Evolutionary conservation across 1,284 basidiomycete species (phyloP), one percentile per base, ranked within the genome.

Genomic region (Pascua sp.): DNA sequence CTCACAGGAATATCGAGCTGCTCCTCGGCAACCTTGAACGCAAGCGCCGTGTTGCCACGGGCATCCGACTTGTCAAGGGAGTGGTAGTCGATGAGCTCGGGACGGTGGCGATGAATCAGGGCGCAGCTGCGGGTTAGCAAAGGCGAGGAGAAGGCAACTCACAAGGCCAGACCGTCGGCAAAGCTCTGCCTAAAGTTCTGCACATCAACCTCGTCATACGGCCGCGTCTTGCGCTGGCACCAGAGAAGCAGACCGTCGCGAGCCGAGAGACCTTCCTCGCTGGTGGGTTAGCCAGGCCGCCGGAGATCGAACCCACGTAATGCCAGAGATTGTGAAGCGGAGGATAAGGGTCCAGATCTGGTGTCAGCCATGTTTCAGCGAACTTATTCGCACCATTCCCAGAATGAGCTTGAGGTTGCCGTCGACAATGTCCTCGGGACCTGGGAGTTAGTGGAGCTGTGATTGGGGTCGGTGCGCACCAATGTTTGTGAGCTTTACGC

Each of bases 331-430:
- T 24, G 94, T 96, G 77, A 98, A 98, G 4, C 93, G 87, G 39
- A 96, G 83, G 71, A 98, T 95, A 42, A 98, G 83, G 0, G 92
- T 96, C 95, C 95, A 98, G 67, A 98, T 98, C 75, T 77, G 64
- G 11, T 15, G 47, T 59, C 49, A 66, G 56, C 18, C 10, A n/a
- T 11, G 37, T 15, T 41, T 3, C 44, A 9, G 4, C 1, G 3
- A 8, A 7, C 8, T 15, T 9, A 1, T 18, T 56, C 72, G 50
- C 49, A 76, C 75, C 90, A 98, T 94, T 40, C 95, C 95, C 15
- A 98, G 84, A 53, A 96, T 97, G 56, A 98, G 88, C 77, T 98
- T 98, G 61, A 95, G 78, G 75, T 97, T 97, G 36, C 94, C 94
- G 73, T 98, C 95, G 59, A 98, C 93, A 71, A 98, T 97, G 75